Conservation (phyloP, 2,329 filamentous ascomycete species). For the Colletotrichum sublineola region DNA sequence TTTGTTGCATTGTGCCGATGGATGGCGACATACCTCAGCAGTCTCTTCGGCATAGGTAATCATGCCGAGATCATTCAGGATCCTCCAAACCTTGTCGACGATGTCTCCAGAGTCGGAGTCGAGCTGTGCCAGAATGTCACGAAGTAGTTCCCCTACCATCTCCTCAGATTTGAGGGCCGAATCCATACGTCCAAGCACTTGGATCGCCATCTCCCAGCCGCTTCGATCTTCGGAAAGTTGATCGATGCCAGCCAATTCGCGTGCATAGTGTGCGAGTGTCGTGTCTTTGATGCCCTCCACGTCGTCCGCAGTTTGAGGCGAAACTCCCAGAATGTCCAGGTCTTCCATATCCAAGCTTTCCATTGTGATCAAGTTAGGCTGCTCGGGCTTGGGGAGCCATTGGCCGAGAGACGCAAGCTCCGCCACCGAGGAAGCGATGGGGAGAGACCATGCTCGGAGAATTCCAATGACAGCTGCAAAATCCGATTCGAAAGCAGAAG, state of each 20-base stretch:
- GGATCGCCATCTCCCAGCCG: constrained; percentile 91
- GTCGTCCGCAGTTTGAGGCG: constrained; percentile 68
- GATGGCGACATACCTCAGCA: constrained; percentile 75
- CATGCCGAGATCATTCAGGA: constrained; percentile 85
- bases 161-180: constrained; percentile 78
- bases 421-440: constrained; percentile 81
- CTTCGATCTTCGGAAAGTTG: constrained; percentile 66
- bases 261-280: constrained; percentile 82
- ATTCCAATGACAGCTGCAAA: constrained; percentile 81
- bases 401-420: constrained; percentile 87
- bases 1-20: not conserved
- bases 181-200: constrained; percentile 85
- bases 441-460: constrained; percentile 83
- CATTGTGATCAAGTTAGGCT: constrained; percentile 67
- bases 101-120: constrained; percentile 76
- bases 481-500: constrained; percentile 86
- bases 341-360: constrained; percentile 85
- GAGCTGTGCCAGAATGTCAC: constrained; percentile 71
- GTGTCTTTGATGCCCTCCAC: constrained; percentile 81
- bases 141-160: constrained; percentile 79
- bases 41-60: constrained; percentile 82
- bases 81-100: constrained; percentile 84
- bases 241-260: constrained; percentile 71
- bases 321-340: constrained; percentile 83
- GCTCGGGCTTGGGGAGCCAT: constrained; percentile 78